Evolutionary conservation across 2,329 filamentous ascomycete species (phyloP).

Genomic region (Lecanicillium sp.): DNA sequence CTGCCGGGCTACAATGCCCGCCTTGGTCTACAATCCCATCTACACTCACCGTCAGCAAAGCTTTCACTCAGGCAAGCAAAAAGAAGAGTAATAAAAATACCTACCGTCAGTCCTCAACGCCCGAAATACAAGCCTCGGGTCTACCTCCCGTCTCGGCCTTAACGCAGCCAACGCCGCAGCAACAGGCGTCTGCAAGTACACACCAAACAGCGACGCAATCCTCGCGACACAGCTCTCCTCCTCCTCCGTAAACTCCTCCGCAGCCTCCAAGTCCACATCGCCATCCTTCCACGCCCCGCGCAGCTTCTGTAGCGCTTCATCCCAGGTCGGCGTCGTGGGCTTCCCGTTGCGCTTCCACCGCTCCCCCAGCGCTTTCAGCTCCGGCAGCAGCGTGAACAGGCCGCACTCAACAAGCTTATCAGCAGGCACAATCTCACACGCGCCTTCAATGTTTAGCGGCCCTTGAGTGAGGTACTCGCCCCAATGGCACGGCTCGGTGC

Average conservation of each 20-base stretch:
- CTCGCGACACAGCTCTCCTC: neutral
- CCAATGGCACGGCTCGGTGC: neutral
- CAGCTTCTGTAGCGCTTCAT: neutral
- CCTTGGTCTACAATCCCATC: too few relatives aligned
- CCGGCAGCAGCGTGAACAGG: slow-evolving; percentile 1
- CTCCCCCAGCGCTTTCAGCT: neutral
- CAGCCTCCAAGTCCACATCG: too few relatives aligned
- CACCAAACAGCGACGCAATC: neutral
- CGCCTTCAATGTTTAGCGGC: slow-evolving; percentile 1
- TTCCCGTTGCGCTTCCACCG: neutral
- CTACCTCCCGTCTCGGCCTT: neutral
- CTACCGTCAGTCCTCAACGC: too few relatives aligned
- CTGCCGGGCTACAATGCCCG: too few relatives aligned
- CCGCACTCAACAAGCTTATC: slow-evolving; percentile 2
- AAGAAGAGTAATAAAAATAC: too few relatives aligned
- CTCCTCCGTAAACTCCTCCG: neutral
- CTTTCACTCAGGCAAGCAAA: too few relatives aligned
- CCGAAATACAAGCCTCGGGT: neutral
- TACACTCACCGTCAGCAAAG: too few relatives aligned
- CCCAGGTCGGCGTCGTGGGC: neutral
- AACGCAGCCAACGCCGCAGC: neutral
- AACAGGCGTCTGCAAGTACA: neutral
- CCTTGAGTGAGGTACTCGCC: slow-evolving; percentile 8
- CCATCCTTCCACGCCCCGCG: neutral
- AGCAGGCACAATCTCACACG: neutral